Conservation (phyloP, 1,284 basidiomycete species). For the Lentinula novae-zelandiae region DNA sequence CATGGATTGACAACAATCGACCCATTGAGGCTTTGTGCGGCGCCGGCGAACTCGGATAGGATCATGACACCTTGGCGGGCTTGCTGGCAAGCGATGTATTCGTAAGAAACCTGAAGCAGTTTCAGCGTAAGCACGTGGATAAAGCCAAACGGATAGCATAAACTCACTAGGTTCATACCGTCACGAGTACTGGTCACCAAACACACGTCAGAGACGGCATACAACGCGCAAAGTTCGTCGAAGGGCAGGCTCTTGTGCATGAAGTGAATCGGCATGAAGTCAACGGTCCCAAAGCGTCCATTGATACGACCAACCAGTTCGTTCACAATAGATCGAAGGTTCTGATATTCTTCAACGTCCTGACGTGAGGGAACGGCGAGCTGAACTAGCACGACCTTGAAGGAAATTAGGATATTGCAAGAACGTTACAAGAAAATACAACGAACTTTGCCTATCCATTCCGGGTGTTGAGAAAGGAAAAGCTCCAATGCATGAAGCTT, state of each 20-base stretch:
- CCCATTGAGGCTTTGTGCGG: slow-evolving; percentile 93
- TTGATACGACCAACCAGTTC: slow-evolving; percentile 98
- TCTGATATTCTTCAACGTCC: slow-evolving; percentile 99
- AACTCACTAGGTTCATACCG: slow-evolving; percentile 94
- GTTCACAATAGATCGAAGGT: slow-evolving; percentile 93
- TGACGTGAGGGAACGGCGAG: slow-evolving; percentile 96
- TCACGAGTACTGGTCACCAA: slow-evolving; percentile 94
- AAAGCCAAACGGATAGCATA: slow-evolving; percentile 3
- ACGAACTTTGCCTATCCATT: slow-evolving; percentile 94
- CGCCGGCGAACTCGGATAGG: slow-evolving; percentile 96
- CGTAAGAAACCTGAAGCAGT: slow-evolving; percentile 85
- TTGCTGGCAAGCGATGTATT: slow-evolving; percentile 96
- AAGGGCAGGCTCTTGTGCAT: slow-evolving; percentile 95
- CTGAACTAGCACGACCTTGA: slow-evolving; percentile 91
- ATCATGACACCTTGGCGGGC: slow-evolving; percentile 95
- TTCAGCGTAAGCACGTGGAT: slow-evolving; percentile 11
- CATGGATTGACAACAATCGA: slow-evolving; percentile 95
- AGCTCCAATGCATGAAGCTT: slow-evolving; percentile 96
- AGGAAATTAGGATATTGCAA: slow-evolving; percentile 8
- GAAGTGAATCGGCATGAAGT: slow-evolving; percentile 99
- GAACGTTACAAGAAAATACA: neutral
- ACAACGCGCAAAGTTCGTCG: slow-evolving; percentile 95
- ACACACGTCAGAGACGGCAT: slow-evolving; percentile 95
- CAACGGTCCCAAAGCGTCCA: slow-evolving; percentile 96
- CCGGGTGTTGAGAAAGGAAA: slow-evolving; percentile 95